phyloP scores from a whole-genome alignment of 495 filamentous ascomycete species.

The Neurospora discreta region DNA sequence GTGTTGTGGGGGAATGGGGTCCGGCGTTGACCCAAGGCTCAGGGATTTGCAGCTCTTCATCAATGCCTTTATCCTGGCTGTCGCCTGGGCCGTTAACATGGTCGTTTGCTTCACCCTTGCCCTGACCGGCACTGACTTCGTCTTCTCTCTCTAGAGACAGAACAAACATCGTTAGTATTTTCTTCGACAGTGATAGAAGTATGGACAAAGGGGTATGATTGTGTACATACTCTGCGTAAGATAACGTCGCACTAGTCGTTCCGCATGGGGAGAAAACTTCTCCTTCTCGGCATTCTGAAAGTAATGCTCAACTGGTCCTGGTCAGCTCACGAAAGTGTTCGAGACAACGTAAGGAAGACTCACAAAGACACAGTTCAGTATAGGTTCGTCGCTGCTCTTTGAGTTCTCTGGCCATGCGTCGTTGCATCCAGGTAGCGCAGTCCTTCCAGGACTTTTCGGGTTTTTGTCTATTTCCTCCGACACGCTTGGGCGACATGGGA shows the following conservation, averaged over 20 bases:
- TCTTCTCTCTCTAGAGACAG: background rate
- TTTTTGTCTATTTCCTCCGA: slow-evolving; percentile 14
- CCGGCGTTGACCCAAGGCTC: background rate
- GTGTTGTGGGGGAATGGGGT: background rate
- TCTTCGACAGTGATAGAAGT: background rate
- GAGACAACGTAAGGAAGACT: slow-evolving; percentile 5
- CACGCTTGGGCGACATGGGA: slow-evolving; percentile 25
- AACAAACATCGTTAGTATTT: background rate
- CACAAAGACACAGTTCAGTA: slow-evolving; percentile 27
- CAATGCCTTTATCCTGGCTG: background rate
- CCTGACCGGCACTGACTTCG: background rate
- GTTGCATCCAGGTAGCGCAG: slow-evolving; percentile 22
- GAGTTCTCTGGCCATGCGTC: slow-evolving; percentile 10
- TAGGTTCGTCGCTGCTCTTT: slow-evolving; percentile 20
- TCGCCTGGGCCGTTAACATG: background rate
- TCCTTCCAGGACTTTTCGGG: slow-evolving; percentile 20
- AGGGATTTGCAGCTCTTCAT: background rate
- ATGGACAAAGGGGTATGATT: background rate
- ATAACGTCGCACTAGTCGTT: slow-evolving; percentile 16
- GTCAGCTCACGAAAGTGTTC: slow-evolving; percentile 5
- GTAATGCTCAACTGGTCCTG: slow-evolving; percentile 32
- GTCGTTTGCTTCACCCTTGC: background rate
- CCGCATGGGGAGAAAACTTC: slow-evolving; percentile 22
- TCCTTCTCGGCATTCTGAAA: slow-evolving; percentile 27
- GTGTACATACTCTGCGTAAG: background rate